Percentiles rank a stretch among this genome's conserved stretches.
Evolutionary conservation across 169 alveolate genomes (phyloP).

Genomic region (Cryptosporidium canis): DNA sequence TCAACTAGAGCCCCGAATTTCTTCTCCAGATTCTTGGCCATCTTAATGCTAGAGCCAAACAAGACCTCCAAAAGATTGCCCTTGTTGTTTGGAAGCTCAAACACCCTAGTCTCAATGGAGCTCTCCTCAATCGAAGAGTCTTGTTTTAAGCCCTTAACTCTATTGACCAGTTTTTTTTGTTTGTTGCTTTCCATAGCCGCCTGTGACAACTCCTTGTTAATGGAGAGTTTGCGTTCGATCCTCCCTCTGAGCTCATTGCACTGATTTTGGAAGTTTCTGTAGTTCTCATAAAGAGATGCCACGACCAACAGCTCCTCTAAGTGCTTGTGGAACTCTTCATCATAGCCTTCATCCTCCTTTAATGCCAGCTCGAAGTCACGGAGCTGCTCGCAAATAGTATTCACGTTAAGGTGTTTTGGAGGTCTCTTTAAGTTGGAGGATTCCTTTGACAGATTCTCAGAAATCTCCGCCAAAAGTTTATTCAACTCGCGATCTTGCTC

Average conservation of each 20-base stretch:
- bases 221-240: constrained; percentile 15
- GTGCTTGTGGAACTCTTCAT: constrained; percentile 55
- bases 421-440: constrained; percentile 53
- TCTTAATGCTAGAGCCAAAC: constrained; percentile 36
- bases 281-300: constrained; percentile 52
- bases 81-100: constrained; percentile 66
- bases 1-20: constrained; percentile 58
- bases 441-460: constrained; percentile 6
- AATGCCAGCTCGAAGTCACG: constrained; percentile 46
- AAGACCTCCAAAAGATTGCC: constrained; percentile 60
- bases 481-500: constrained; percentile 52
- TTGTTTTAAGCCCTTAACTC: constrained; percentile 45
- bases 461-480: constrained; percentile 3
- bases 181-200: constrained; percentile 31
- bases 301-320: constrained; percentile 48
- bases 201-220: constrained; percentile 11
- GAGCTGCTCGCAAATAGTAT: constrained; percentile 57
- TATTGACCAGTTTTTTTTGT: constrained; percentile 39
- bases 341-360: constrained; percentile 27
- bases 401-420: constrained; percentile 22
- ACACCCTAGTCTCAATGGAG: constrained; percentile 6
- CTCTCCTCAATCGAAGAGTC: constrained; percentile 8
- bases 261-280: constrained; percentile 33
- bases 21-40: constrained; percentile 51
- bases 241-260: constrained; percentile 36